Evolutionary conservation across 305 asterid genomes (phyloP).

Genomic region (Ajuga reptans): DNA sequence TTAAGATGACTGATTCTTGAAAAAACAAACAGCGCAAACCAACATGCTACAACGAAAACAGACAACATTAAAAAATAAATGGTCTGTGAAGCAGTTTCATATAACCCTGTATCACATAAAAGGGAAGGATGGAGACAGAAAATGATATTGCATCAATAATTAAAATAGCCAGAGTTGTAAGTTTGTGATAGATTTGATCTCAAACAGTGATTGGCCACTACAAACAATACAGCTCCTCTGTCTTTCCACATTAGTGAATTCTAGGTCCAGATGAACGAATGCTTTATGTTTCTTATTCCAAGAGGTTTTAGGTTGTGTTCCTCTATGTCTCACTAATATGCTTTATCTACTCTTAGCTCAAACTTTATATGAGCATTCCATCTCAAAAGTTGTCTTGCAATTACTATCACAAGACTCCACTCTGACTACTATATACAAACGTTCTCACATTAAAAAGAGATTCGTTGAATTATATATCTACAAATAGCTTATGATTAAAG

Average conservation of each 20-base stretch:
- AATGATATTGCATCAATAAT: neutral
- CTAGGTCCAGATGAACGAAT: too few relatives aligned
- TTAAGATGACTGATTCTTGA: constrained; percentile 1
- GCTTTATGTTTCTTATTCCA: too few relatives aligned
- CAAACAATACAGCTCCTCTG: neutral
- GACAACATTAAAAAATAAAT: neutral
- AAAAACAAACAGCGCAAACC: constrained; percentile 10
- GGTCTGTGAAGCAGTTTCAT: neutral
- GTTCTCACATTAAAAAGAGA: neutral
- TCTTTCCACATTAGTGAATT: too few relatives aligned
- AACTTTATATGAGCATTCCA: neutral
- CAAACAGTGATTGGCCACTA: neutral
- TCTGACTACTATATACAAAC: neutral
- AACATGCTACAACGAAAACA: neutral
- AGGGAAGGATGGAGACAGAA: neutral
- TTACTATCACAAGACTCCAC: neutral
- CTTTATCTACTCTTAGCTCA: neutral
- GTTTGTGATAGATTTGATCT: neutral
- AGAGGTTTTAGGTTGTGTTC: too few relatives aligned
- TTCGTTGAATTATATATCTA: neutral
- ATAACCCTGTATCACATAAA: neutral
- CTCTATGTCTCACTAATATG: too few relatives aligned
- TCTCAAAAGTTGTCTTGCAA: neutral
- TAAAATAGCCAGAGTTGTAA: neutral
- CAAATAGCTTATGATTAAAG: neutral